Conservation (phyloP, 2,329 filamentous ascomycete species). For the Sclerotinia sclerotiorum region DNA sequence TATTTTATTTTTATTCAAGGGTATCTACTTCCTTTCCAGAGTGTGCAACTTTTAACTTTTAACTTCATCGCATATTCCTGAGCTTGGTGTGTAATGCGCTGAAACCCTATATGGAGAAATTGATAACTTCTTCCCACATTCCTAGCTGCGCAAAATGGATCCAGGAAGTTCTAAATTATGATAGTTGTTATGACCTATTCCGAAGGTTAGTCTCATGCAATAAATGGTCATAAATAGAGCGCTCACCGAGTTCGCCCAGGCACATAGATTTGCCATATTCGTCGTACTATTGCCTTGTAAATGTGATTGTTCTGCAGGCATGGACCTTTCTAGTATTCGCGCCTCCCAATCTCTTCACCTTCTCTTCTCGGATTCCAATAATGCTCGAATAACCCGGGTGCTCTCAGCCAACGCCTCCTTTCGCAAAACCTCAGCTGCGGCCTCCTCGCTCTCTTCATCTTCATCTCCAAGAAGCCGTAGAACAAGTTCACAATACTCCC, state of each 20-base stretch:
- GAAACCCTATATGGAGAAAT: background rate
- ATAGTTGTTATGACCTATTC: background rate
- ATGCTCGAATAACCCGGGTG: conserved; percentile 49
- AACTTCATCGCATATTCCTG: background rate
- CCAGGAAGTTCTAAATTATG: background rate
- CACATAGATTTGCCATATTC: background rate
- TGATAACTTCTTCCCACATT: background rate
- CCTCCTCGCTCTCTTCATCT: conserved; percentile 36
- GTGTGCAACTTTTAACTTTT: background rate
- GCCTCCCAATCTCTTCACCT: conserved; percentile 18
- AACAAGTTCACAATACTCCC: conserved; percentile 61
- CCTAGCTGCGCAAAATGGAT: background rate
- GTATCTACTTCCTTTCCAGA: background rate
- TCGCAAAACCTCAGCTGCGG: conserved; percentile 45
- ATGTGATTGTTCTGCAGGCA: background rate
- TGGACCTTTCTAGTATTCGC: background rate
- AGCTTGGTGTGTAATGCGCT: background rate
- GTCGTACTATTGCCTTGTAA: background rate
- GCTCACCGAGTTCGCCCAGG: background rate
- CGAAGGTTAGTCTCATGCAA: background rate
- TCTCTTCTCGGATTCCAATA: conserved; percentile 48
- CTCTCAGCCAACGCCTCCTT: conserved; percentile 47
- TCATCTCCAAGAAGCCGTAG: conserved; percentile 48
- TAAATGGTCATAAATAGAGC: background rate
- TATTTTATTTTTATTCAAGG: conserved; percentile 11